These are phyloP conservation scores for Alternaria infectoria DNA, from an alignment of 2,329 filamentous ascomycete species.

Conservation along the genomic window DNA sequence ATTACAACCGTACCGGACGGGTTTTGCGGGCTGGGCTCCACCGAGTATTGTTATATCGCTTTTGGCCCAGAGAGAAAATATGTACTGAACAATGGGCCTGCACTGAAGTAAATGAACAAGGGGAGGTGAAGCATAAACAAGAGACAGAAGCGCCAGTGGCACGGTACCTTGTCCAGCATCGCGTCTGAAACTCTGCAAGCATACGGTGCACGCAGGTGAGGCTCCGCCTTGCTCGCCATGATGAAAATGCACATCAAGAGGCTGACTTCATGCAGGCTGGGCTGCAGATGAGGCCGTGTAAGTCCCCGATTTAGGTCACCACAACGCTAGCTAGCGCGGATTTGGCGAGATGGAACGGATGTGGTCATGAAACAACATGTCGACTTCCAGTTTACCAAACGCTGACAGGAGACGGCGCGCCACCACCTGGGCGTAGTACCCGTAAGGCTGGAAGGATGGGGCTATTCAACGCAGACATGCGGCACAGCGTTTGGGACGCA, in stretches of 20 bases:
- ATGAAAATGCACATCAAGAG: slow-evolving; percentile 12
- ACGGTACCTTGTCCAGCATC: slow-evolving; percentile 7
- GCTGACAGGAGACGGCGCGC: slow-evolving; percentile 11
- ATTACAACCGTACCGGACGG: not conserved
- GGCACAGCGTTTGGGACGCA: not conserved
- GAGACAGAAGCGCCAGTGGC: slow-evolving; percentile 11
- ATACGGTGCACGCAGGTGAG: slow-evolving; percentile 27
- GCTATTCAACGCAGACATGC: not conserved
- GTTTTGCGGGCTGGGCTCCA: not conserved
- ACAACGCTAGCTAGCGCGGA: slow-evolving; percentile 5
- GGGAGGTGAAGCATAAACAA: slow-evolving; percentile 5
- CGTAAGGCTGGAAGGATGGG: slow-evolving; percentile 3
- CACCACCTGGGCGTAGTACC: slow-evolving; percentile 3
- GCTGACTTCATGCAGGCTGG: slow-evolving; percentile 23
- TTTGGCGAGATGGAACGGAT: slow-evolving; percentile 6
- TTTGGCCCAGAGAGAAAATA: slow-evolving; percentile 9
- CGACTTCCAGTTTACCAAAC: slow-evolving; percentile 3
- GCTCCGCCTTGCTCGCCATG: slow-evolving; percentile 18
- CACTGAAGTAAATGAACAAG: slow-evolving; percentile 6
- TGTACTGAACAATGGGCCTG: not conserved
- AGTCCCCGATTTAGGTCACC: slow-evolving; percentile 25
- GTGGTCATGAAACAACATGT: not conserved
- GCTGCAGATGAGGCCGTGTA: slow-evolving; percentile 15
- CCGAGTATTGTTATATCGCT: slow-evolving; percentile 22
- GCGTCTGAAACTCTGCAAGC: slow-evolving; percentile 23